These are phyloP conservation scores for Colletotrichum sp. DNA, from an alignment of 2,329 filamentous ascomycete genomes.

Conservation along the genomic window DNA sequence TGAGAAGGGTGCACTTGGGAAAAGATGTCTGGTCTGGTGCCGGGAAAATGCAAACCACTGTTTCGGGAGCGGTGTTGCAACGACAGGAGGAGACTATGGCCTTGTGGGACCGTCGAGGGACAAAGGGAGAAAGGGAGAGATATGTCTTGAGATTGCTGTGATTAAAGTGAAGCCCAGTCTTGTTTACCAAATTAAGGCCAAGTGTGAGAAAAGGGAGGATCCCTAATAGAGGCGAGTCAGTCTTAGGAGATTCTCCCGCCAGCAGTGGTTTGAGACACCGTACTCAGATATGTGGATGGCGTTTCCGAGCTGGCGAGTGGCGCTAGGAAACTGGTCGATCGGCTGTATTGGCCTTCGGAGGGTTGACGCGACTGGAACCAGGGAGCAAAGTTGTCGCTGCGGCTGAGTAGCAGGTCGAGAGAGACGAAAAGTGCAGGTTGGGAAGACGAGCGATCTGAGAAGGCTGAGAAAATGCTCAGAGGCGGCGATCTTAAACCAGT, in stretches of 20 bases:
- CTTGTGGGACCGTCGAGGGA: slow-evolving; percentile 16
- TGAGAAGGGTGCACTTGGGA: slow-evolving; percentile 20
- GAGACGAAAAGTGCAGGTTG: not conserved
- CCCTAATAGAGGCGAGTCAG: slow-evolving; percentile 13
- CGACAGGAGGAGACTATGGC: slow-evolving; percentile 20
- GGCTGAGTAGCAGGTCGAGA: not conserved
- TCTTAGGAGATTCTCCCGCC: slow-evolving; percentile 11
- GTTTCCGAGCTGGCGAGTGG: slow-evolving; percentile 11
- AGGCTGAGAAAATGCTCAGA: slow-evolving; percentile 1
- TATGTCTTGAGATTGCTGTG: slow-evolving; percentile 21
- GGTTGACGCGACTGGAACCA: not conserved
- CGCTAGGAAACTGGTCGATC: not conserved
- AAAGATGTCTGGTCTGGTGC: slow-evolving; percentile 15
- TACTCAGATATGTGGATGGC: slow-evolving; percentile 20
- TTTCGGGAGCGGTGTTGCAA: slow-evolving; percentile 24
- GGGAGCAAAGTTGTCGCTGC: not conserved
- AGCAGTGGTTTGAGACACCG: slow-evolving; percentile 15
- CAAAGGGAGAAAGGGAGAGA: slow-evolving; percentile 20
- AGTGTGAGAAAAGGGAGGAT: slow-evolving; percentile 13
- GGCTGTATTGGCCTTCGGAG: not conserved
- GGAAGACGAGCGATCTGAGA: not conserved
- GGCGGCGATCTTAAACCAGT: slow-evolving; percentile 16
- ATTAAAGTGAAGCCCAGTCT: not conserved
- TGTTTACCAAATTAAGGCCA: slow-evolving; percentile 3
- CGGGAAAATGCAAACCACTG: slow-evolving; percentile 24